Conservation (phyloP, 352 stramenopile species). For the Blastocystis sp. region DNA sequence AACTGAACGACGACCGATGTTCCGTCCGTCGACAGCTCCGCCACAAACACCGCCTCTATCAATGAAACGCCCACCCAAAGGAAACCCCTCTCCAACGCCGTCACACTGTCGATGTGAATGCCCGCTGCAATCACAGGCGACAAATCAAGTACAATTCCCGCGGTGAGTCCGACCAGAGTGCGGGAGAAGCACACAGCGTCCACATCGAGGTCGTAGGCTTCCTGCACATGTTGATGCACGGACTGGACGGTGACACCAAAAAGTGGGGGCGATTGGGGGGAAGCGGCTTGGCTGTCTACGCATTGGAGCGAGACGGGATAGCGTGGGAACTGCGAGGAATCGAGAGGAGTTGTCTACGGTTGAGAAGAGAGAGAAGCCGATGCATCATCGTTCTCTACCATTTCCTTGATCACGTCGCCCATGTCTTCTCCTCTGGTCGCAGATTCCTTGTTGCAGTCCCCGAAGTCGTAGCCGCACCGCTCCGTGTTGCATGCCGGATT, state of each 20-base stretch:
- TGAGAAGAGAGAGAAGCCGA: too few relatives aligned
- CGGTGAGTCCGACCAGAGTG: background rate
- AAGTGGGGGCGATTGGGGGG: background rate
- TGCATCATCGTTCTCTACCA: background rate
- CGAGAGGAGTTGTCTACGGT: background rate
- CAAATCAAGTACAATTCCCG: background rate
- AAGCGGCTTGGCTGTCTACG: background rate
- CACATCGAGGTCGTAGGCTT: background rate
- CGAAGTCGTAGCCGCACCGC: constrained; percentile 86
- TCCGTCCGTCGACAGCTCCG: background rate
- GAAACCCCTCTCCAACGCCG: background rate
- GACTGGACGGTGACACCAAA: background rate
- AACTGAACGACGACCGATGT: background rate
- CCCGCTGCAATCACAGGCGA: background rate
- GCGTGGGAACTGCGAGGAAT: background rate
- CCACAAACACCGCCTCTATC: background rate
- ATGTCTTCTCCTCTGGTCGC: background rate
- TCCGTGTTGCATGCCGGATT: constrained; percentile 84
- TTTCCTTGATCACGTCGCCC: background rate
- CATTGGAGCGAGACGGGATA: background rate
- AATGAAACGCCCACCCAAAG: background rate
- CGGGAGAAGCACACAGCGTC: background rate
- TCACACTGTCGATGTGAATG: background rate
- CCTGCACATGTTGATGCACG: background rate
- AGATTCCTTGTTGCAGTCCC: constrained; percentile 80